Conservation (phyloP, 768 basidiomycete species). For the Xerocomellus chrysenteron region DNA sequence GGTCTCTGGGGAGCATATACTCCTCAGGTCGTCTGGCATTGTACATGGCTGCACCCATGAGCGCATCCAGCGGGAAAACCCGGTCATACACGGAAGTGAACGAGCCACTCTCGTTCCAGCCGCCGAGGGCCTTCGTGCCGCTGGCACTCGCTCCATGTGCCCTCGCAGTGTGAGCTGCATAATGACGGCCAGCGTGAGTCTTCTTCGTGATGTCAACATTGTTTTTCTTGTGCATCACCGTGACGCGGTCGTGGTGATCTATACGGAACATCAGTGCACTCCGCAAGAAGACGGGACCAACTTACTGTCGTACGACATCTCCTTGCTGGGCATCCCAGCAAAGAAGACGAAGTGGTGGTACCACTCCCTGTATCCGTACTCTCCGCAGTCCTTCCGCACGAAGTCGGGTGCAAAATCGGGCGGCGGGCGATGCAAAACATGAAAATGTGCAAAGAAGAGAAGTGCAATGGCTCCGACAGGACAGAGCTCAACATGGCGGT, state of each 20-base stretch:
- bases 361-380: slow-evolving; percentile 32
- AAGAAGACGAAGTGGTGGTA: slow-evolving; percentile 29
- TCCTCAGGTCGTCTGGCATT: too few species aligned
- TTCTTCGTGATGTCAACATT: too few species aligned
- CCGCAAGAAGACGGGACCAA: too few species aligned
- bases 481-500: slow-evolving; percentile 30
- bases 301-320: slow-evolving; percentile 29
- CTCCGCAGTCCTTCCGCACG: slow-evolving; percentile 15
- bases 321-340: neutral
- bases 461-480: slow-evolving; percentile 29
- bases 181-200: too few species aligned
- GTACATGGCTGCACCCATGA: too few species aligned
- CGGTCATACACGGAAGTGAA: neutral
- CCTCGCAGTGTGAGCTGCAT: too few species aligned
- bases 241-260: too few species aligned
- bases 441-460: slow-evolving; percentile 30
- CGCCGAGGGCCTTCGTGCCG: neutral
- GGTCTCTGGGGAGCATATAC: too few species aligned
- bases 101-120: neutral
- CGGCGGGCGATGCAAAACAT: slow-evolving; percentile 17
- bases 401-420: slow-evolving; percentile 21
- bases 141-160: too few species aligned
- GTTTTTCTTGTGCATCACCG: too few species aligned
- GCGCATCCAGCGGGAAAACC: too few species aligned
- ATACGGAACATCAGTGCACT: too few species aligned